phyloP scores from a whole-genome alignment of 2,329 filamentous ascomycete genomes.

The Blastomyces emzantsi region DNA sequence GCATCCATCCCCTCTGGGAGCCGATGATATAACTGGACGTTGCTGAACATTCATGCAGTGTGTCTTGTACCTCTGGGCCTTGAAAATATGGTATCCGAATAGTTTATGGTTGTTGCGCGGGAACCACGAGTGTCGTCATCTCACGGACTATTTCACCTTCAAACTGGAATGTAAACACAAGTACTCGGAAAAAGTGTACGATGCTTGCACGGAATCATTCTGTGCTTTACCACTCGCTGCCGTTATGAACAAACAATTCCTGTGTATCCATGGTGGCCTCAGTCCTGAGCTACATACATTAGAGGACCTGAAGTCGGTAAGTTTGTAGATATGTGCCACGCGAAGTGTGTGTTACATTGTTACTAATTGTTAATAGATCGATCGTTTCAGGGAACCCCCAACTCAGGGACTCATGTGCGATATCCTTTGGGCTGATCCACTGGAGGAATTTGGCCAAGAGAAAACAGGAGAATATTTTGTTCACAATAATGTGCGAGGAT shows the following conservation, averaged over 20 bases:
- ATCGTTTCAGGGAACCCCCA: constrained; percentile 93
- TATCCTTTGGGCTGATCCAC: constrained; percentile 94
- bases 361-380: constrained; percentile 54
- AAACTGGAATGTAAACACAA: constrained; percentile 99
- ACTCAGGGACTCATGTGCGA: constrained; percentile 99
- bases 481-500: constrained; percentile 96
- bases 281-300: constrained; percentile 94
- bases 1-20: constrained; percentile 13
- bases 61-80: constrained; percentile 91
- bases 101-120: constrained; percentile 93
- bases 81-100: constrained; percentile 99
- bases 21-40: not conserved
- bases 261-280: constrained; percentile 94
- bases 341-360: constrained; percentile 12
- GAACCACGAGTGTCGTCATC: constrained; percentile 96
- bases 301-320: constrained; percentile 80
- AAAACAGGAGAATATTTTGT: constrained; percentile 97
- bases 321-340: constrained; percentile 26
- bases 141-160: constrained; percentile 99
- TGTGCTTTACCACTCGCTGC: constrained; percentile 87
- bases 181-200: constrained; percentile 92
- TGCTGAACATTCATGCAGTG: constrained; percentile 48
- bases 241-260: constrained; percentile 99
- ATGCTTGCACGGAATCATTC: constrained; percentile 98
- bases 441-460: constrained; percentile 98